Percentiles rank a stretch among this genome's conserved stretches.
Conservation (phyloP, 495 filamentous ascomycete genomes). For the Podospora pseudopauciseta region DNA sequence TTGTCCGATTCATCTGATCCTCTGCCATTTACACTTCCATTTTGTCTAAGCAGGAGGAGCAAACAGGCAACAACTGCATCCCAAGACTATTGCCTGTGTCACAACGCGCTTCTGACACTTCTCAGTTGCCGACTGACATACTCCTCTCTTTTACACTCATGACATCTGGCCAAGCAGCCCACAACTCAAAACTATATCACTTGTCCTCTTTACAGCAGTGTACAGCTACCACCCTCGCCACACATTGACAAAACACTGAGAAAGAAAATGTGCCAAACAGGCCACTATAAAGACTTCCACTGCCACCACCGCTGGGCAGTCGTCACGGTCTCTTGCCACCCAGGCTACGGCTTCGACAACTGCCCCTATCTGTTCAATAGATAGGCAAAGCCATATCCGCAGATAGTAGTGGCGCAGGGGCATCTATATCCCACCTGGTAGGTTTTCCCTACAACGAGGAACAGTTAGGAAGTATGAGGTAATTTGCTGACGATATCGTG, state of each 20-base stretch:
- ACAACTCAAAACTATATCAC: background rate
- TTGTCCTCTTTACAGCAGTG: background rate
- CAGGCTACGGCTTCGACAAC: constrained; percentile 35
- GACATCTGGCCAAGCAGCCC: background rate
- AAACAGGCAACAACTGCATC: background rate
- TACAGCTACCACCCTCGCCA: background rate
- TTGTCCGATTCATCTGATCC: background rate
- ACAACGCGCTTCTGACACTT: background rate
- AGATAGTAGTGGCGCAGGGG: constrained; percentile 15
- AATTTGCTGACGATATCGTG: too few relatives aligned
- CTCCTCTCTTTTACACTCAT: background rate
- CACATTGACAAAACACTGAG: background rate
- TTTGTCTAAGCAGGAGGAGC: background rate
- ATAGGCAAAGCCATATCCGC: constrained; percentile 23
- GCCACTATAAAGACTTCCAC: constrained; percentile 33
- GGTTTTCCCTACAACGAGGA: too few relatives aligned
- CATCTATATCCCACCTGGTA: constrained; percentile 29
- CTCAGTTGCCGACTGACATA: background rate
- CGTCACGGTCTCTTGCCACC: constrained; percentile 34
- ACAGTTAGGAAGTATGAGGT: too few relatives aligned
- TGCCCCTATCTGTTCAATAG: constrained; percentile 32
- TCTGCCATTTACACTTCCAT: background rate
- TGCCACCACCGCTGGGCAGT: constrained; percentile 41
- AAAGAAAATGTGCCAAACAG: constrained; percentile 29
- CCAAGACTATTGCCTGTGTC: background rate